A percentile compares a stretch with the other conserved stretches of the same genome.
These are phyloP conservation scores for Auriscalpium vulgare DNA, from an alignment of 768 basidiomycete genomes.

Conservation along the genomic window DNA sequence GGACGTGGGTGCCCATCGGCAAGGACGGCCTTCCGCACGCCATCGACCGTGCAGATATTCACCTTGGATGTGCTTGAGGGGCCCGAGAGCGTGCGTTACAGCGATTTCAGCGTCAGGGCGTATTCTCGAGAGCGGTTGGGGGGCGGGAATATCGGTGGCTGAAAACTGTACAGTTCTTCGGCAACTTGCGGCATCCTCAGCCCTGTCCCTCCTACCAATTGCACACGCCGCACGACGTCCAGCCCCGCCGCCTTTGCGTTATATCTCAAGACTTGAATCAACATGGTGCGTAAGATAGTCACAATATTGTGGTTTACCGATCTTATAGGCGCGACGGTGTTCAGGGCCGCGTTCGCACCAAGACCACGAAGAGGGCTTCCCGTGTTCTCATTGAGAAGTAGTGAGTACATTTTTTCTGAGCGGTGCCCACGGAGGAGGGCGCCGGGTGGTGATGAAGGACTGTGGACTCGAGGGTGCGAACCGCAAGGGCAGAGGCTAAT, in stretches of 20 bases:
- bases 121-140: background rate
- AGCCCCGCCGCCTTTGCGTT: conserved; percentile 5
- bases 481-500: background rate
- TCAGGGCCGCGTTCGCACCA: conserved; percentile 98
- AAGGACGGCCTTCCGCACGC: conserved; percentile 13
- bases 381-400: conserved; percentile 99
- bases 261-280: conserved; percentile 19
- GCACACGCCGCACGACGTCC: conserved; percentile 20
- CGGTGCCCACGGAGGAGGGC: background rate
- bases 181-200: conserved; percentile 18
- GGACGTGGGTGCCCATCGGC: conserved; percentile 12
- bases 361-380: conserved; percentile 99
- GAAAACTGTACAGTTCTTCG: conserved; percentile 29
- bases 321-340: background rate
- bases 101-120: conserved; percentile 6
- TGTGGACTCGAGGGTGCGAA: background rate
- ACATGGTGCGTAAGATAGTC: conserved; percentile 39
- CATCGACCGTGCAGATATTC: conserved; percentile 25
- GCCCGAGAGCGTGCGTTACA: conserved; percentile 3
- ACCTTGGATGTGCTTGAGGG: conserved; percentile 35
- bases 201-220: conserved; percentile 11
- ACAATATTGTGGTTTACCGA: background rate
- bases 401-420: conserved; percentile 36
- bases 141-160: conserved; percentile 10
- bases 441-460: background rate